A percentile compares a stretch with the other conserved stretches of the same genome.
These are phyloP conservation scores for Stachybotrys chartarum DNA, from an alignment of 2,329 filamentous ascomycete species.

Conservation along the genomic window DNA sequence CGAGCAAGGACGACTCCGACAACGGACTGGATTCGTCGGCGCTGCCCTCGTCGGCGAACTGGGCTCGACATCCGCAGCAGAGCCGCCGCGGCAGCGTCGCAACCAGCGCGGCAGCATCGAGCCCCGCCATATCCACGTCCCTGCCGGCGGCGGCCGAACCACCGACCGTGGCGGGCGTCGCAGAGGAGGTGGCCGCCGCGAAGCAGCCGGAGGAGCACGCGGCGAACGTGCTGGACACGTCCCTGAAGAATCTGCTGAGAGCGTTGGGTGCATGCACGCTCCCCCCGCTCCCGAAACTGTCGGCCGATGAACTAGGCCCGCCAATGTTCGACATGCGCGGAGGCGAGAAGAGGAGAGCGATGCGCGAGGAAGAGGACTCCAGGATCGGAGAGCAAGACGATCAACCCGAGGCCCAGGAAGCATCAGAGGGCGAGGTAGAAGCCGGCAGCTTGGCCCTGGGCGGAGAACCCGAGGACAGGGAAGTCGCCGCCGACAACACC, in stretches of 20 bases:
- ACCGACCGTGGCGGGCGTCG: constrained; percentile 29
- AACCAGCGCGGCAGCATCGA: constrained; percentile 74
- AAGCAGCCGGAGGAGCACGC: constrained; percentile 11
- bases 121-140: constrained; percentile 64
- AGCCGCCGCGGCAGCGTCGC: constrained; percentile 72
- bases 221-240: constrained; percentile 12
- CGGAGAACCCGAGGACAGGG: constrained; percentile 82
- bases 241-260: constrained; percentile 28
- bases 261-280: constrained; percentile 29
- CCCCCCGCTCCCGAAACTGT: constrained; percentile 8
- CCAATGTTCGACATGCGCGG: constrained; percentile 78
- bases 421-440: constrained; percentile 68
- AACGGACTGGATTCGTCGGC: constrained; percentile 74
- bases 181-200: constrained; percentile 14
- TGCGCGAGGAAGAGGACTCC: constrained; percentile 64
- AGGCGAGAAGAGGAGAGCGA: constrained; percentile 70
- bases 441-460: constrained; percentile 82
- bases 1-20: constrained; percentile 71
- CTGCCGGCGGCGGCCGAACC: constrained; percentile 45
- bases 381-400: constrained; percentile 43
- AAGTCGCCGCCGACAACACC: constrained; percentile 41
- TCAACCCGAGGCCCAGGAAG: constrained; percentile 33
- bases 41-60: constrained; percentile 88
- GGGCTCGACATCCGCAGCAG: constrained; percentile 67
- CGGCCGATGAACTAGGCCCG: constrained; percentile 35